Evolutionary conservation across 78 protist species (phyloP), one percentile per base, ranked within the genome.

Genomic region (Mastigamoeba balamuthi): DNA sequence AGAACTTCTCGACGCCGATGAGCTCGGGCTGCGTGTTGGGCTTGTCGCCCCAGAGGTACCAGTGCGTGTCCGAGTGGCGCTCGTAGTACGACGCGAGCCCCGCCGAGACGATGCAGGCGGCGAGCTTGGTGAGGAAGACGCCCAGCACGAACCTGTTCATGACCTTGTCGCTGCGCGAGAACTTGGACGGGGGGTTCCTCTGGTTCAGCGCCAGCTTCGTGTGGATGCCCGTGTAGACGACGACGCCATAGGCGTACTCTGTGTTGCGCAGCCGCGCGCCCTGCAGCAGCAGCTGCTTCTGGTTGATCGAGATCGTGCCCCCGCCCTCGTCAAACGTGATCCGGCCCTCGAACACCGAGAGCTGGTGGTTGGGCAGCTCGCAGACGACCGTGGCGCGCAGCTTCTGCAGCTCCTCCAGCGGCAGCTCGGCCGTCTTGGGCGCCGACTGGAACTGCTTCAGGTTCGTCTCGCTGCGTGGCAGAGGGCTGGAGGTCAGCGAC

Each of bases 131-230:
- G 9, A 43, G 39, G 39, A 84, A 84, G 28, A 84, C 30, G 44
- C 75, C 75, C 25, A 77, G 74, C 38, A 85, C 80, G n/a, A 78
- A 80, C 25, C 81, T 76, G 41, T 84, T 84, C n/a, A 84, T 77
- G n/a, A 74, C 39, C 39, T 79, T 84, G 7, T 84, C 89, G 30
- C 74, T 80, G 23, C 80, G 66, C 52, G 90, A 85, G 65, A 85
- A 78, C 41, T 85, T 85, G 1, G 83, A 75, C 36, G 90, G 90
- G 28, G 90, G 90, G 28, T 83, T 80, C 52, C 78, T 83, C 69
- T 85, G 90, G 53, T 85, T 85, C 23, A 83, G 69, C 29, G 42
- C 72, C 40, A 83, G 43, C 29, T 83, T 83, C 0, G 88, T 83
- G 40, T 83, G 82, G 38, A 77, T 41, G 29, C 88, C 88, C 17